phyloP scores from a whole-genome alignment of 805 yeast genomes.

The Cyberlindnera meyerae region DNA sequence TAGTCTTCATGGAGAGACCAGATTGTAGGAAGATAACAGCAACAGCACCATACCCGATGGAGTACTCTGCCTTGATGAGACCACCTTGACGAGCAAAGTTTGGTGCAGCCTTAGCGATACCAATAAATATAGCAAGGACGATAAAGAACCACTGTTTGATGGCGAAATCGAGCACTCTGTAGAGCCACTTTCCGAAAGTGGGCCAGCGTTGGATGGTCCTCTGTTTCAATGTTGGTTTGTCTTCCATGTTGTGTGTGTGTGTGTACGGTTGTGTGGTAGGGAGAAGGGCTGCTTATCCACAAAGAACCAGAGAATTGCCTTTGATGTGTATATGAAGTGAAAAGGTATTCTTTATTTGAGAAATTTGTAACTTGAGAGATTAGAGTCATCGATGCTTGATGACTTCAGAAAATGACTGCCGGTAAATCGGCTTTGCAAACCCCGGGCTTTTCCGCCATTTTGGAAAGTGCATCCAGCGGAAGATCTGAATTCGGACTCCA shows the following conservation, averaged over 20 bases:
- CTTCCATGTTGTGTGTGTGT: background rate
- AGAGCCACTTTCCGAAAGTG: conserved; percentile 3
- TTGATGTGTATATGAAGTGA: too few relatives aligned
- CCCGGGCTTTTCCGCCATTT: too few relatives aligned
- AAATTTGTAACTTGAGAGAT: too few relatives aligned
- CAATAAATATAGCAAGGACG: conserved; percentile 64
- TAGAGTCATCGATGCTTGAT: too few relatives aligned
- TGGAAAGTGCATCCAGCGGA: too few relatives aligned
- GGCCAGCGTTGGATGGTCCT: conserved; percentile 3
- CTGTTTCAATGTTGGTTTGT: conserved; percentile 1
- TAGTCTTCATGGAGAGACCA: conserved; percentile 73
- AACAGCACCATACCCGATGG: conserved; percentile 82
- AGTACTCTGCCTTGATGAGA: conserved; percentile 63
- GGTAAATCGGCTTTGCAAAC: too few relatives aligned
- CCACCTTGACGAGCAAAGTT: conserved; percentile 84
- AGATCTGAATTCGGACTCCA: too few relatives aligned
- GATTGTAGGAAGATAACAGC: conserved; percentile 79
- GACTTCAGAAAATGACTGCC: too few relatives aligned
- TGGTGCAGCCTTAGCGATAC: conserved; percentile 74
- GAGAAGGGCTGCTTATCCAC: background rate
- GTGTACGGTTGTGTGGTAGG: background rate
- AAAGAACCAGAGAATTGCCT: too few relatives aligned
- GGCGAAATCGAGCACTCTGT: conserved; percentile 16
- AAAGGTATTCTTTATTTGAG: too few relatives aligned
- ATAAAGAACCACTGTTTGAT: conserved; percentile 70